Percentiles rank a stretch among this genome's conserved stretches.
phyloP scores from a whole-genome alignment of 2,329 filamentous ascomycete species.

The Paecilomyces sp. region DNA sequence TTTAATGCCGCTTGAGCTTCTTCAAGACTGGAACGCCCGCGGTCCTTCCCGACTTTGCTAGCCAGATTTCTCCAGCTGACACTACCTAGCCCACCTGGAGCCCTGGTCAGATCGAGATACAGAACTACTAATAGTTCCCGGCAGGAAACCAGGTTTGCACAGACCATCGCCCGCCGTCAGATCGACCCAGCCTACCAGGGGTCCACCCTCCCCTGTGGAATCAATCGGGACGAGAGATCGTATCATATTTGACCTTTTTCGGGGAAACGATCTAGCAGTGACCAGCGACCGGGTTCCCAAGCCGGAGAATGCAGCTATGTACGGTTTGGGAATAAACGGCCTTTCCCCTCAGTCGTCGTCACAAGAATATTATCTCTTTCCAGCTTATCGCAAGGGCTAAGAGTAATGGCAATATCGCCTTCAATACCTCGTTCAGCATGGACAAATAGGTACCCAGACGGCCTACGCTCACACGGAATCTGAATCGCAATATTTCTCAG shows the following conservation, averaged over 20 bases:
- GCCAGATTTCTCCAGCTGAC: neutral
- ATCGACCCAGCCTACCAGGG: neutral
- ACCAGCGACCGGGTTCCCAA: neutral
- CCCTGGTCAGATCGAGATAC: neutral
- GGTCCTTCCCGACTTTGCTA: neutral
- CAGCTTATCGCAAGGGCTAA: neutral
- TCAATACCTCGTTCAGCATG: neutral
- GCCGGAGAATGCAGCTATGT: neutral
- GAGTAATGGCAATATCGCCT: neutral
- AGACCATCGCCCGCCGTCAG: constrained; percentile 11
- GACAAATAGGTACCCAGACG: neutral
- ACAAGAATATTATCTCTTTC: neutral
- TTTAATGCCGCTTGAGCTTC: neutral
- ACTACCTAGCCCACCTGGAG: neutral
- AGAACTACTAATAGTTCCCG: neutral
- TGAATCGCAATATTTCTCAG: neutral
- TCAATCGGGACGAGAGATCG: neutral
- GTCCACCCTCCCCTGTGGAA: neutral
- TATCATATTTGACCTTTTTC: neutral
- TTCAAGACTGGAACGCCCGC: neutral
- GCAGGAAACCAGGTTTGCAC: constrained; percentile 13
- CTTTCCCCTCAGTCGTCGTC: neutral
- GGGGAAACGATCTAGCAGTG: neutral
- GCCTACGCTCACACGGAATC: neutral
- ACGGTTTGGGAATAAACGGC: neutral